These are phyloP conservation scores for Prunus kanzakura DNA, from an alignment of 306 rosid genomes.

Conservation along the genomic window DNA sequence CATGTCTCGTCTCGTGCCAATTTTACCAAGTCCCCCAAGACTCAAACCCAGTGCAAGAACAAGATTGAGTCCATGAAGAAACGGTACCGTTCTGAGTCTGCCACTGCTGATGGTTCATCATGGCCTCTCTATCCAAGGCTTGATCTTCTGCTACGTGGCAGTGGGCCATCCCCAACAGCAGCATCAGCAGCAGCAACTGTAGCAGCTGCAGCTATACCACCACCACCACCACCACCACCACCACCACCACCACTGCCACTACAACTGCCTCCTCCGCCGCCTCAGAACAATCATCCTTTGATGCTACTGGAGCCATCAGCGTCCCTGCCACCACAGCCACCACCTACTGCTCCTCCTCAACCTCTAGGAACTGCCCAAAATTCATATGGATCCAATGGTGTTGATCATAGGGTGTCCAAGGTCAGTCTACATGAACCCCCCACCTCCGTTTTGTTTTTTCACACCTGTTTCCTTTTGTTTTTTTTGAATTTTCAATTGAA, in stretches of 20 bases:
- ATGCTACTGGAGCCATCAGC: slow-evolving; percentile 50
- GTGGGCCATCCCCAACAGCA: slow-evolving; percentile 31
- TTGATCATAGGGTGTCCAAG: slow-evolving; percentile 57
- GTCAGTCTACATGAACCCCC: slow-evolving; percentile 29
- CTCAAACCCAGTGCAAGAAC: slow-evolving; percentile 97
- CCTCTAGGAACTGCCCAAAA: slow-evolving; percentile 42
- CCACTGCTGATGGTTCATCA: slow-evolving; percentile 60
- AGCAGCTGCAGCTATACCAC: neutral
- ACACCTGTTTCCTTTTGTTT: neutral
- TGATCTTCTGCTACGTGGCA: slow-evolving; percentile 73
- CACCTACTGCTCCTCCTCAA: slow-evolving; percentile 29
- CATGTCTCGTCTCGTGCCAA: slow-evolving; percentile 64
- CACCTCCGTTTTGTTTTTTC: neutral
- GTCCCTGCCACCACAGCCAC: slow-evolving; percentile 24
- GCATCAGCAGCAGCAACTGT: neutral
- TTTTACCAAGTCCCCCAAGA: slow-evolving; percentile 62
- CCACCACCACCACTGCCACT: slow-evolving; percentile 2
- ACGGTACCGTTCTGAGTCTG: slow-evolving; percentile 73
- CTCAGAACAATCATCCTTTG: slow-evolving; percentile 33
- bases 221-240: neutral
- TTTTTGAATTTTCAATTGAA: neutral
- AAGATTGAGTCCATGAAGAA: slow-evolving; percentile 99
- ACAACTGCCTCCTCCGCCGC: neutral
- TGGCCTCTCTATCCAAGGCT: slow-evolving; percentile 89
- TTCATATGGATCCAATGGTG: slow-evolving; percentile 77